These are phyloP conservation scores for Melastoma candidum DNA, from an alignment of 441 rosid genomes.

Conservation along the genomic window DNA sequence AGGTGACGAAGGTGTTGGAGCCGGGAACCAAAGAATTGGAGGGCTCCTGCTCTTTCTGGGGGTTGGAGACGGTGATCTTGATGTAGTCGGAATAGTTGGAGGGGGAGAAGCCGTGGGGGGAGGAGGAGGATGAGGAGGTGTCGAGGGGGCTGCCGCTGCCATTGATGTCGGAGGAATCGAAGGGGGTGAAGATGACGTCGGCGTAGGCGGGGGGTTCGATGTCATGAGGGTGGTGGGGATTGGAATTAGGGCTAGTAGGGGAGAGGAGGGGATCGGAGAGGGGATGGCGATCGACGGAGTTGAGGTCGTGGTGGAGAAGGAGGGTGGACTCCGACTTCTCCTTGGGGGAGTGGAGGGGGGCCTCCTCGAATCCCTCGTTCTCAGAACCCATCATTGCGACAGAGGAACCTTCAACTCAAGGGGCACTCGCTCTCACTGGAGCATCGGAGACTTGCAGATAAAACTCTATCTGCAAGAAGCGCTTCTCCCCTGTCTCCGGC, in stretches of 20 bases:
- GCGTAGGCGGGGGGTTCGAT: constrained; percentile 80
- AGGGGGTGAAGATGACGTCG: constrained; percentile 66
- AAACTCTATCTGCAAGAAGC: too few relatives aligned
- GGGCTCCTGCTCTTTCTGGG: constrained; percentile 65
- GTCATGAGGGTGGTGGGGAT: constrained; percentile 29
- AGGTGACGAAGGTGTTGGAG: constrained; percentile 52
- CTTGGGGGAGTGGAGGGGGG: constrained; percentile 1
- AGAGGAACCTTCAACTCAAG: too few relatives aligned
- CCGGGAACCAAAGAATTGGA: constrained; percentile 78
- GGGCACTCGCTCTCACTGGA: too few relatives aligned
- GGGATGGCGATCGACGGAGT: constrained; percentile 27
- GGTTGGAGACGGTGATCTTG: constrained; percentile 66
- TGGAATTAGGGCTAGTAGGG: constrained; percentile 32
- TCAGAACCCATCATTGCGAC: constrained; percentile 76
- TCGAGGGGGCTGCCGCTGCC: constrained; percentile 33
- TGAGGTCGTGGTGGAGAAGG: constrained; percentile 30
- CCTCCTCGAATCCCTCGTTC: constrained; percentile 39
- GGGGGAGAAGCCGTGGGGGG: constrained; percentile 32
- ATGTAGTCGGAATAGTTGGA: constrained; percentile 41
- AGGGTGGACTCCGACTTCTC: too few relatives aligned
- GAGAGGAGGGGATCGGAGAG: constrained; percentile 57
- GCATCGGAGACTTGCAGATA: too few relatives aligned
- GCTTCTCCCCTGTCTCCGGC: too few relatives aligned
- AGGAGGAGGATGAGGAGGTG: constrained; percentile 17
- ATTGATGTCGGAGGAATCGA: constrained; percentile 48